A percentile compares a stretch with the other conserved stretches of the same genome.
phyloP scores from a whole-genome alignment of 352 stramenopile genomes.

The Phytophthora niederhauseri region DNA sequence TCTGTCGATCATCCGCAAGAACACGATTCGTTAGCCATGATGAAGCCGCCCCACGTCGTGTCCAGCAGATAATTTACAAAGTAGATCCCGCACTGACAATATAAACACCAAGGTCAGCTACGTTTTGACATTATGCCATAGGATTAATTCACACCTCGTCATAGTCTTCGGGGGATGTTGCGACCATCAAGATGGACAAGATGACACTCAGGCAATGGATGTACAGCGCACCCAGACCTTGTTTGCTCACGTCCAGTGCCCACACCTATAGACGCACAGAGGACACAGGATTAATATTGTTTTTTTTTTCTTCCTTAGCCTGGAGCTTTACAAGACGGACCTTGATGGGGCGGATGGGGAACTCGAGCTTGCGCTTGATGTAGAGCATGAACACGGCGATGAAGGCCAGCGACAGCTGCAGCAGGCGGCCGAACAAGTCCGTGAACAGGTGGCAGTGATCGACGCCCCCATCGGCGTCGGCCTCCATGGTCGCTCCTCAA shows the following conservation, averaged over 20 bases:
- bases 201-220: conserved; percentile 71
- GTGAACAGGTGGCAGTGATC: conserved; percentile 76
- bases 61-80: conserved; percentile 78
- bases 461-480: conserved; percentile 2
- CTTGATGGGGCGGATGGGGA: conserved; percentile 64
- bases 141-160: conserved; percentile 48
- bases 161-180: conserved; percentile 40
- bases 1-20: conserved; percentile 50
- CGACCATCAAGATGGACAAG: conserved; percentile 62
- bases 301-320: no score
- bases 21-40: conserved; percentile 54
- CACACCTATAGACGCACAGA: conserved; percentile 46
- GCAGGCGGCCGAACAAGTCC: conserved; percentile 60
- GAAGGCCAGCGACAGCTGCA: conserved; percentile 61
- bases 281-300: neutral
- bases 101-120: conserved; percentile 1
- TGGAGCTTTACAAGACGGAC: conserved; percentile 9
- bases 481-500: conserved; percentile 9
- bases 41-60: conserved; percentile 55
- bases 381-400: conserved; percentile 68
- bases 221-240: conserved; percentile 61
- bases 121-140: neutral
- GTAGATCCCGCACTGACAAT: conserved; percentile 71
- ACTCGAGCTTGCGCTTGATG: conserved; percentile 83
- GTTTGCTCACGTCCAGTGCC: conserved; percentile 74